Percentiles rank a stretch among this genome's conserved stretches.
Conservation (phyloP, 2,329 filamentous ascomycete species). For the Trichoderma sp. region DNA sequence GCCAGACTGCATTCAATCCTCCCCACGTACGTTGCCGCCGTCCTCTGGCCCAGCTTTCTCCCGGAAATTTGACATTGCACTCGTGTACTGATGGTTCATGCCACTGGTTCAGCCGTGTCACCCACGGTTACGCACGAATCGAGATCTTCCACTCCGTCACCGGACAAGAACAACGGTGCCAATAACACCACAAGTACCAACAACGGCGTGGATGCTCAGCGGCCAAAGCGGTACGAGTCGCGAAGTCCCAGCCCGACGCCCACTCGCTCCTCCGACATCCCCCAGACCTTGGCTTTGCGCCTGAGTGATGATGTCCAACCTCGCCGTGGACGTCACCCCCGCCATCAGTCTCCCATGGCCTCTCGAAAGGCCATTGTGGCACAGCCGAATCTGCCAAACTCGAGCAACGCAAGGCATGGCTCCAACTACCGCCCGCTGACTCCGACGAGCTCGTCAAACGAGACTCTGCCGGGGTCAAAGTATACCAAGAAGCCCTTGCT, state of each 20-base stretch:
- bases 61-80: constrained; percentile 12
- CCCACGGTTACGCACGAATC: constrained; percentile 42
- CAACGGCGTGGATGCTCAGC: constrained; percentile 52
- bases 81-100: constrained; percentile 34
- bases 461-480: constrained; percentile 17
- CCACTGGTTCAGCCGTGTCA: constrained; percentile 35
- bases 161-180: constrained; percentile 44
- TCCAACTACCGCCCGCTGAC: constrained; percentile 32
- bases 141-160: constrained; percentile 57
- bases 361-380: constrained; percentile 53
- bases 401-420: constrained; percentile 33
- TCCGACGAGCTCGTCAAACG: constrained; percentile 40
- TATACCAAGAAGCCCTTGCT: constrained; percentile 57
- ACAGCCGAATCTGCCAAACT: constrained; percentile 40
- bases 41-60: constrained; percentile 8
- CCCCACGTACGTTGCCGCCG: constrained; percentile 56
- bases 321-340: constrained; percentile 39
- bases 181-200: constrained; percentile 38
- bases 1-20: constrained; percentile 58
- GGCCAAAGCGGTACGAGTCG: constrained; percentile 54
- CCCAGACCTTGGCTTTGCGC: constrained; percentile 45
- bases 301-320: constrained; percentile 45
- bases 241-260: constrained; percentile 62
- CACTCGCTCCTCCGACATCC: constrained; percentile 47
- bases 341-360: constrained; percentile 40